Percentiles rank a stretch among this genome's conserved stretches.
Evolutionary conservation across 805 yeast species (phyloP).

Genomic region (Brettanomyces custersianus): DNA sequence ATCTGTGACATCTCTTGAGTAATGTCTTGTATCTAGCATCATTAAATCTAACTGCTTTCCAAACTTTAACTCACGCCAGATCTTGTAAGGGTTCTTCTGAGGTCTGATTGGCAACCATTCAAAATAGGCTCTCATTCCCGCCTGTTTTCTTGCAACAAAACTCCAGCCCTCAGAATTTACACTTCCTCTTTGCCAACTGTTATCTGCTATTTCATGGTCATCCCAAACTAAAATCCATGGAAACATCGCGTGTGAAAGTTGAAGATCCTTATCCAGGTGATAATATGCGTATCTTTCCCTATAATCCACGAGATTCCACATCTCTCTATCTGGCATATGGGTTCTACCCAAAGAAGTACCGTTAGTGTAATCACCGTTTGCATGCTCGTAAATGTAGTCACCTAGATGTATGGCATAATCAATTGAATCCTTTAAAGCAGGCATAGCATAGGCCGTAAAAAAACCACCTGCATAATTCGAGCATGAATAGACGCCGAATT

Average conservation of each 20-base stretch:
- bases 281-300: constrained; percentile 15
- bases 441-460: constrained; percentile 16
- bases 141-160: constrained; percentile 10
- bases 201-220: constrained; percentile 21
- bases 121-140: constrained; percentile 16
- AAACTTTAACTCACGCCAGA: constrained; percentile 17
- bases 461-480: constrained; percentile 19
- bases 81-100: constrained; percentile 9
- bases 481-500: constrained; percentile 17
- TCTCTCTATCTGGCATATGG: constrained; percentile 15
- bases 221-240: constrained; percentile 22
- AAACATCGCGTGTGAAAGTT: constrained; percentile 13
- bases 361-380: constrained; percentile 16
- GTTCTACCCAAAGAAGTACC: constrained; percentile 13
- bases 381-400: constrained; percentile 19
- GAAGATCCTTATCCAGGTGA: constrained; percentile 14
- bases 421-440: constrained; percentile 12
- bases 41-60: constrained; percentile 14
- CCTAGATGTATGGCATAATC: constrained; percentile 19
- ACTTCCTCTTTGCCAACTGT: constrained; percentile 18
- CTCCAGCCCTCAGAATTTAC: constrained; percentile 16
- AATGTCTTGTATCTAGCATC: constrained; percentile 18
- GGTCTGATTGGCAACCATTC: constrained; percentile 20
- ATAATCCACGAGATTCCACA: constrained; percentile 15
- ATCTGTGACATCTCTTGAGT: constrained; percentile 19